Conservation (phyloP, 2,329 filamentous ascomycete species). For the Lecanoromycetidae sp. region DNA sequence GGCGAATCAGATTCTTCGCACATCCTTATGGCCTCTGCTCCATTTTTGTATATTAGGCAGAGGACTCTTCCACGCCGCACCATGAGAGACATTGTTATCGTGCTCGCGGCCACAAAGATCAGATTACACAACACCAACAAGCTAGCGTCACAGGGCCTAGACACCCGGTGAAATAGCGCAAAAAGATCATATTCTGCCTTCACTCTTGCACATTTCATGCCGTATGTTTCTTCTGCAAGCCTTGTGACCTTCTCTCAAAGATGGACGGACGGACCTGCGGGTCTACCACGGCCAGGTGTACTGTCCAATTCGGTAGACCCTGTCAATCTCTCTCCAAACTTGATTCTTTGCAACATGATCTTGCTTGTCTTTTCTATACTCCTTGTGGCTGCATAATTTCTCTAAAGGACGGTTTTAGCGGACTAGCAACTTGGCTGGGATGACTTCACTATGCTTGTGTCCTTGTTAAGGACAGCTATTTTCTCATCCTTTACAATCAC, state of each 20-base stretch:
- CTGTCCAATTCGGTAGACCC: slow-evolving; percentile 9
- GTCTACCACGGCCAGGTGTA: slow-evolving; percentile 1
- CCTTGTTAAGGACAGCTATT: slow-evolving; percentile 7
- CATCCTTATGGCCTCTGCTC: too few species aligned
- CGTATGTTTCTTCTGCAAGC: too few species aligned
- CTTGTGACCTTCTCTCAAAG: slow-evolving; percentile 22
- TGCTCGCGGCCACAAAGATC: too few species aligned
- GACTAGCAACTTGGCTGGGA: slow-evolving; percentile 12
- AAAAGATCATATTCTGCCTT: too few species aligned
- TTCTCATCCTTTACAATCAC: slow-evolving; percentile 8
- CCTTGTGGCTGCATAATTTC: slow-evolving; percentile 2
- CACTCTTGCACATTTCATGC: too few species aligned
- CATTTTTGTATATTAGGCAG: too few species aligned
- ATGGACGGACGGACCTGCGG: slow-evolving; percentile 1
- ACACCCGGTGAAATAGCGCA: too few species aligned
- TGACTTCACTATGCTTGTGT: slow-evolving; percentile 7
- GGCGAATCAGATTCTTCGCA: too few species aligned
- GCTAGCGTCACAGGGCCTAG: too few species aligned
- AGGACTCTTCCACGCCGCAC: too few species aligned
- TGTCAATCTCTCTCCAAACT: not conserved
- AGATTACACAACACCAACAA: too few species aligned
- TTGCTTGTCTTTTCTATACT: slow-evolving; percentile 4
- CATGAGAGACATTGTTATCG: too few species aligned
- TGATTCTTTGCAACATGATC: slow-evolving; percentile 10
- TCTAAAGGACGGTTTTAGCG: slow-evolving; percentile 9